phyloP scores from a whole-genome alignment of 306 rosid genomes.

The Ormosia semicastrata region DNA sequence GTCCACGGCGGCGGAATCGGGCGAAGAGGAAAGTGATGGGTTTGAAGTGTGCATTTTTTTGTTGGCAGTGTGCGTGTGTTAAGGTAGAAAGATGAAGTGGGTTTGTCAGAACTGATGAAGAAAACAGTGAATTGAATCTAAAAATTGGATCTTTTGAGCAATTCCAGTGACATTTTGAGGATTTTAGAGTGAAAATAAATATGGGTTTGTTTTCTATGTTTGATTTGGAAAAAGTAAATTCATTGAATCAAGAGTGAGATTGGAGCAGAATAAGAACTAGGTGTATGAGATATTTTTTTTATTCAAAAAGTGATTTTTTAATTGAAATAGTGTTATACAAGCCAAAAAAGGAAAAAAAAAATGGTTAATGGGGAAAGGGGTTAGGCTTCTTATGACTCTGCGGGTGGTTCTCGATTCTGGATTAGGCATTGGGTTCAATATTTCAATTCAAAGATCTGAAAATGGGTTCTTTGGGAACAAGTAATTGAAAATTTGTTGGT shows the following conservation, averaged over 20 bases:
- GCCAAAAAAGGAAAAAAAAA: no score
- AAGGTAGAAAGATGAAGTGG: not conserved
- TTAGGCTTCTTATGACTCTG: no score
- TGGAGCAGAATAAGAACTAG: no score
- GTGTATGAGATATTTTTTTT: no score
- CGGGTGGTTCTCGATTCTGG: no score
- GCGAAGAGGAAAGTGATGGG: conserved; percentile 28
- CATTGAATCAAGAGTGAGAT: no score
- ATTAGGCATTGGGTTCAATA: not conserved
- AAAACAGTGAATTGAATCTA: not conserved
- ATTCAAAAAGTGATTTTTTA: no score
- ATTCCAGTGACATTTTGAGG: not conserved
- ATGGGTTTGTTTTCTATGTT: not conserved
- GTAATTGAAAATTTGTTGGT: not conserved
- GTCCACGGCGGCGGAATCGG: conserved; percentile 44
- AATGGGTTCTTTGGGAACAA: not conserved
- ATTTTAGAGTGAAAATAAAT: not conserved
- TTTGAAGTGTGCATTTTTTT: conserved; percentile 44
- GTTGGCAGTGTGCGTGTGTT: not conserved
- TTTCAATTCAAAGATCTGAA: no score
- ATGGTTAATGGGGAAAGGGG: no score
- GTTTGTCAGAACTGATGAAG: not conserved
- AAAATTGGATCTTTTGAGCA: no score
- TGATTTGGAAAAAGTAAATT: no score
- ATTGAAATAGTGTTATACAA: no score